Percentiles rank a stretch among this genome's conserved stretches.
Evolutionary conservation across 2,329 filamentous ascomycete species (phyloP).

Genomic region (Fusarium graminum): DNA sequence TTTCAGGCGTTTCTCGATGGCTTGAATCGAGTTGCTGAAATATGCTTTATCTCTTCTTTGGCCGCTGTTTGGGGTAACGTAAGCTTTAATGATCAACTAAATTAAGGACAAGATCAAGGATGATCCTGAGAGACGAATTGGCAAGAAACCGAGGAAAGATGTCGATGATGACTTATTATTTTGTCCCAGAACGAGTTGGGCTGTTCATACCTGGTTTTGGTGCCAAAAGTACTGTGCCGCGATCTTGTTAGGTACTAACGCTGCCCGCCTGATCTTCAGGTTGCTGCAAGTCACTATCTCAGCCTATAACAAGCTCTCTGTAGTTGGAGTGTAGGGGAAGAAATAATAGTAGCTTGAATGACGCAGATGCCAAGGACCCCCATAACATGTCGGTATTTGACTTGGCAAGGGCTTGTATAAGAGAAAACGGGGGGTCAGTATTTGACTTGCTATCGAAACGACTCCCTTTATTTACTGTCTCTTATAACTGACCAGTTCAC

Average conservation of each 20-base stretch:
- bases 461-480: not conserved
- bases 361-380: conserved; percentile 33
- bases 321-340: conserved; percentile 2
- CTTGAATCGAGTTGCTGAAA: conserved; percentile 9
- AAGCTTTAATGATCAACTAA: conserved; percentile 6
- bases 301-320: not conserved
- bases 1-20: conserved; percentile 24
- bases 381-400: conserved; percentile 21
- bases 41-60: conserved; percentile 11
- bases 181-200: conserved; percentile 9
- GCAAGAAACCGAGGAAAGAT: conserved; percentile 3
- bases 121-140: not conserved
- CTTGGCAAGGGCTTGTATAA: conserved; percentile 26
- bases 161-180: conserved; percentile 15
- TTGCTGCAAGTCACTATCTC: conserved; percentile 6
- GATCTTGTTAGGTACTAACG: conserved; percentile 28
- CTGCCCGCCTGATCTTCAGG: conserved; percentile 4
- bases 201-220: conserved; percentile 12
- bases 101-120: not conserved
- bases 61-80: conserved; percentile 9
- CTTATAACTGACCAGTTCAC: too few relatives aligned
- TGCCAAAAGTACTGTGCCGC: conserved; percentile 25
- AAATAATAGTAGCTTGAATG: conserved; percentile 20
- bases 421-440: not conserved
- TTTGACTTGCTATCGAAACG: not conserved